Evolutionary conservation across 2,329 filamentous ascomycete species (phyloP).

Genomic region (Phialophora tarda): DNA sequence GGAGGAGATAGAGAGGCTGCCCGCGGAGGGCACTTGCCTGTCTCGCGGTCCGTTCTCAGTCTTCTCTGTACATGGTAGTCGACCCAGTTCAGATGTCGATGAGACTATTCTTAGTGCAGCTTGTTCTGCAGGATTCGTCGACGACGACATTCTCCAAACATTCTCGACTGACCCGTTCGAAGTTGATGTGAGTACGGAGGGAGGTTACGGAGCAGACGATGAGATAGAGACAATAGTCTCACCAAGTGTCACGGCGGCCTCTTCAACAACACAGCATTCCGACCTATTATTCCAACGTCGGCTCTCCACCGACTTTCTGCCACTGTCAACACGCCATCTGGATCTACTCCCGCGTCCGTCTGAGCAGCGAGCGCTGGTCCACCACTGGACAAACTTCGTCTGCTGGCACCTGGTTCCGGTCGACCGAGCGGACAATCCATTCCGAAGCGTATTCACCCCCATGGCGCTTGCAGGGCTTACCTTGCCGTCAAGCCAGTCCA

Average conservation of each 20-base stretch:
- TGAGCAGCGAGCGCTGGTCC: conserved; percentile 39
- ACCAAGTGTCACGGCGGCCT: conserved; percentile 8
- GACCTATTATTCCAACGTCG: neutral
- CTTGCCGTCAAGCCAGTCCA: conserved; percentile 35
- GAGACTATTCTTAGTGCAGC: neutral
- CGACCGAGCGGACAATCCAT: conserved; percentile 42
- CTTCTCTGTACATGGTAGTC: conserved; percentile 12
- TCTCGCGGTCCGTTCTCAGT: conserved; percentile 33
- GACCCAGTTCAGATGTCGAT: neutral
- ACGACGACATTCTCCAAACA: neutral
- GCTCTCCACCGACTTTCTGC: neutral
- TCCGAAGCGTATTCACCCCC: conserved; percentile 41
- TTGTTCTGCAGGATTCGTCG: neutral
- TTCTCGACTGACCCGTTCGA: neutral
- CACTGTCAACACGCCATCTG: conserved; percentile 25
- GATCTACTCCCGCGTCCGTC: conserved; percentile 30
- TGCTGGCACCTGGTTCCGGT: conserved; percentile 43
- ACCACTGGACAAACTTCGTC: conserved; percentile 44
- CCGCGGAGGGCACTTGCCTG: conserved; percentile 4
- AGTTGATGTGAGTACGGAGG: neutral
- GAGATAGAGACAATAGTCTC: conserved; percentile 27
- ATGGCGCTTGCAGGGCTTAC: conserved; percentile 33
- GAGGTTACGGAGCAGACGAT: conserved; percentile 8
- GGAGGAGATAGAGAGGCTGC: conserved; percentile 27
- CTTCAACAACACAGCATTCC: neutral